Conservation (phyloP, 805 yeast species). For the Yarrowia sp. region DNA sequence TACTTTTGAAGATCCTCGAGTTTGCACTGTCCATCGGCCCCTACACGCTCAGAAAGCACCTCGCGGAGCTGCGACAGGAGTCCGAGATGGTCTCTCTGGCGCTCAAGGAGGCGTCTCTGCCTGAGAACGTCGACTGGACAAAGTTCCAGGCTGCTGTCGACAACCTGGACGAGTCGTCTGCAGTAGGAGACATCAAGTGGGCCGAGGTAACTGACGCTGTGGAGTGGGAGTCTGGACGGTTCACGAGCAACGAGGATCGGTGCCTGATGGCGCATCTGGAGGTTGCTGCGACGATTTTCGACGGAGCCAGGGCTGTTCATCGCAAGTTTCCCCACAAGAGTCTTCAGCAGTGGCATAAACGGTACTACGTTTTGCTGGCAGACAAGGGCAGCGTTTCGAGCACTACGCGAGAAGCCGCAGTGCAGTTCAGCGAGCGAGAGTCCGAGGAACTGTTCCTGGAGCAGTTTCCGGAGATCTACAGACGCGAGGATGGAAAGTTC, state of each 20-base stretch:
- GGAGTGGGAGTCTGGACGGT: background rate
- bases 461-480: background rate
- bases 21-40: background rate
- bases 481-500: background rate
- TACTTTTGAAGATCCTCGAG: conserved; percentile 9
- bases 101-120: background rate
- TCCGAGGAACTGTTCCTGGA: background rate
- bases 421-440: background rate
- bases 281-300: conserved; percentile 4
- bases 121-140: background rate
- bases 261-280: conserved; percentile 22
- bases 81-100: conserved; percentile 13
- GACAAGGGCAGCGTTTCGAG: background rate
- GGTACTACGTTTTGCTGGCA: background rate
- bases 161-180: background rate
- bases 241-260: background rate
- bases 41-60: conserved; percentile 5
- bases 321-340: conserved; percentile 14
- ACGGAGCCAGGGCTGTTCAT: conserved; percentile 21
- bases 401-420: background rate
- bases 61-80: conserved; percentile 10
- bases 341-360: conserved; percentile 20
- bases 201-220: background rate
- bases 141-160: background rate
- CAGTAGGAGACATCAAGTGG: background rate